Percentiles rank a stretch among this genome's conserved stretches.
phyloP scores from a whole-genome alignment of 768 basidiomycete genomes.

The Pulveroboletus sp. region DNA sequence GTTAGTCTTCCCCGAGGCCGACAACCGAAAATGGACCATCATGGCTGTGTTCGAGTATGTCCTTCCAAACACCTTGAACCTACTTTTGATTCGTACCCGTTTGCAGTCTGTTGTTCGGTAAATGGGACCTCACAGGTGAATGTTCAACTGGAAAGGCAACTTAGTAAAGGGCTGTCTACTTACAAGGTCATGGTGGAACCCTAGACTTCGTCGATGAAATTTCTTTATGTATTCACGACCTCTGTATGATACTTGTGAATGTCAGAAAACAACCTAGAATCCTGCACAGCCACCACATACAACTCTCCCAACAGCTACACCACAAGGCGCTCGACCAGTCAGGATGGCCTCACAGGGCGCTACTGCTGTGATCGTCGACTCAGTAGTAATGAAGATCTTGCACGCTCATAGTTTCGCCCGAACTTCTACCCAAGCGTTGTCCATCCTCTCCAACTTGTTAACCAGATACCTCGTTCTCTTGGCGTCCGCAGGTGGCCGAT shows the following conservation, averaged over 20 bases:
- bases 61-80: neutral
- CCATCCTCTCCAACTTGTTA: constrained; percentile 70
- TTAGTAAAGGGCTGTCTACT: neutral
- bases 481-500: constrained; percentile 61
- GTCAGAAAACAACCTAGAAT: neutral
- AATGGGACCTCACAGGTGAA: constrained; percentile 36
- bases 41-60: constrained; percentile 89
- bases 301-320: neutral
- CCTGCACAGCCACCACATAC: constrained; percentile 3
- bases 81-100: constrained; percentile 3
- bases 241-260: neutral
- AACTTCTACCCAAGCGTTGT: constrained; percentile 66
- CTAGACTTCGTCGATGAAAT: neutral
- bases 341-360: constrained; percentile 37
- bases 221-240: neutral
- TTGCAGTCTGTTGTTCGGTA: constrained; percentile 39
- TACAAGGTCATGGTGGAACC: neutral
- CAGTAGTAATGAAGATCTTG: constrained; percentile 61
- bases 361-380: constrained; percentile 59
- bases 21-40: constrained; percentile 97
- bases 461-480: constrained; percentile 68
- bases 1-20: constrained; percentile 89
- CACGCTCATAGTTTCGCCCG: constrained; percentile 77
- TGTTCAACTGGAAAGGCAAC: constrained; percentile 11
- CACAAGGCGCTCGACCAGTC: neutral